Conservation (phyloP, 805 yeast genomes). For the Spathaspora girioi region DNA sequence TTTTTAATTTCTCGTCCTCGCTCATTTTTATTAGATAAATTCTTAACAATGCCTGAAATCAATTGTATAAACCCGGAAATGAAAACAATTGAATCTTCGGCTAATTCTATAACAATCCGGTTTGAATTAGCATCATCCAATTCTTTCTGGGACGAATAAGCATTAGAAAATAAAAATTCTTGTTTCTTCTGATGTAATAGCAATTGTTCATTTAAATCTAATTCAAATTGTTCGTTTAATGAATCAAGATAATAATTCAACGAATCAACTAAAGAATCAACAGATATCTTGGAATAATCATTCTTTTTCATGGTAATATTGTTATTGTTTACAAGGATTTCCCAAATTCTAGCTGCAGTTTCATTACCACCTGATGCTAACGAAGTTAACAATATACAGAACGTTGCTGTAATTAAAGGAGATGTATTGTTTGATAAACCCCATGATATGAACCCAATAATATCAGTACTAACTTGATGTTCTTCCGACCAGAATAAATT, state of each 20-base stretch:
- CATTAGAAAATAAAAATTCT: conserved; percentile 24
- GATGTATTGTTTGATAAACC: conserved; percentile 74
- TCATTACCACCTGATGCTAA: conserved; percentile 59
- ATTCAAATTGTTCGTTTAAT: conserved; percentile 34
- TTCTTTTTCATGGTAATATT: conserved; percentile 25
- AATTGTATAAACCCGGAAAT: conserved; percentile 72
- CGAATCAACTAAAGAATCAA: conserved; percentile 53
- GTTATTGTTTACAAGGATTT: conserved; percentile 28
- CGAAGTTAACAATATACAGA: conserved; percentile 74
- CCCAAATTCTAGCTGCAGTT: conserved; percentile 43
- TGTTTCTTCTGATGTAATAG: conserved; percentile 31
- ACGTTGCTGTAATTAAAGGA: conserved; percentile 77
- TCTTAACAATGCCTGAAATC: conserved; percentile 37
- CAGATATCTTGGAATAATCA: conserved; percentile 47
- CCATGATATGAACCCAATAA: conserved; percentile 85
- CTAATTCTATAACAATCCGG: conserved; percentile 48
- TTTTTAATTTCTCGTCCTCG: conserved; percentile 22
- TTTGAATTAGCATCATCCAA: conserved; percentile 28
- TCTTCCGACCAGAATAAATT: conserved; percentile 56
- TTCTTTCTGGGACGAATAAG: conserved; percentile 9
- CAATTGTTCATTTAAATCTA: conserved; percentile 26
- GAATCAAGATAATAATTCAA: conserved; percentile 52
- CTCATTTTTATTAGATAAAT: conserved; percentile 20
- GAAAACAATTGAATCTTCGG: conserved; percentile 76
- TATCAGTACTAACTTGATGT: conserved; percentile 38